Base-by-base conservation (phyloP, 805 yeast species). In the Candida methanosorbosa region DNA sequence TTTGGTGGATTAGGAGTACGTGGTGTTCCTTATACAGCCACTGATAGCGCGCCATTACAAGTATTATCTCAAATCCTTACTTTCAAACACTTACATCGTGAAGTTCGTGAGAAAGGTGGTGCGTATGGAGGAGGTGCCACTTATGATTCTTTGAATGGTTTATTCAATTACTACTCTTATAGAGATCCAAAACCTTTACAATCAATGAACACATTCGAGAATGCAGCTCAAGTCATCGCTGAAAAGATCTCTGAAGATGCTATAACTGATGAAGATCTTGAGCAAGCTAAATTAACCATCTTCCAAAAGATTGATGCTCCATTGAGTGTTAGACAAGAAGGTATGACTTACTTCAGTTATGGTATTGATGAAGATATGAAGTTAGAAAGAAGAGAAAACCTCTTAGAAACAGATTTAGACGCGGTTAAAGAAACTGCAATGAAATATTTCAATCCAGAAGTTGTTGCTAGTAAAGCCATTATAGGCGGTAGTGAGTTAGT, bases 101-200 rank as follows among this genome's bases (percentile, higher is more conserved):
- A 87, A 43, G 77, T 92, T 26, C 73, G 98, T 44, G 98, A 92
- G 52, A 77, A 90, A 49, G 95, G 95, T 38, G 98, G 98, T 39
- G 98, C 98, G 0, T 92, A 92, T 52, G 98, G 98, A 7, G 97
- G 95, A 5, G 98, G 98, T 4, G 82, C 94, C 4, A 61, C 72
- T 7, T 92, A 79, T 54, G 83, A 80, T 52, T 86, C 90, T 0
- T 53, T 84, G 17, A 85, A 82, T 33, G 97, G 97, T 0, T 48
- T 78, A 3, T 75, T 90, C 49, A 72, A 82, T 23, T 86, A 70
- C 60, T 92, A 81, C 59, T 87, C 97, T 0, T 92, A 90, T 63
- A 72, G 98, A 46, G 98, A 92, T 56, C 98, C 98, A 14, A 80
- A 84, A 43, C 85, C 96, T 1, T 52, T 69, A 26, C 72, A 75